Base-by-base conservation (phyloP, 306 rosid genomes). In the Comarum palustre region DNA sequence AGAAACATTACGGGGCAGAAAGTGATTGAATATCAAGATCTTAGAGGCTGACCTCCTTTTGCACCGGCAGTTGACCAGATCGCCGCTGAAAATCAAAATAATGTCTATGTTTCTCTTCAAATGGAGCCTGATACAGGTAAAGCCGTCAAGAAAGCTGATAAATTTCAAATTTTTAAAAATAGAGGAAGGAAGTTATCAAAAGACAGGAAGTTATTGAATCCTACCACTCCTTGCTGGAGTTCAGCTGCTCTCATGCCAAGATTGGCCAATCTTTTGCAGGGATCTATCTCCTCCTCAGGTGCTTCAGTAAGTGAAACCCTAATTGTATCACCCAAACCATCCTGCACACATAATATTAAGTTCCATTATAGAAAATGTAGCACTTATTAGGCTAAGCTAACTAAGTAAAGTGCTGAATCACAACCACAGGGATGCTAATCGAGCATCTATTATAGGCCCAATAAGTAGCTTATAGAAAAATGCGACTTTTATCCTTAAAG, bases 291-390 rank as follows among this genome's bases (percentile, higher is more conserved):
- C 90, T 88, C 95, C 87, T 91, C 97, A 1, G 99, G 96, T 57
- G 96, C 88, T 83, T 94, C 99, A 32, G 99, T 94, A 72, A 94
- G 97, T 57, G 99, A 94, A 84, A 94, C 99, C 82, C 99, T 83
- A 57, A 94, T 91, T 22, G 99, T 94, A 81, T 94, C 97, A 43
- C 99, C 99, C 85, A 94, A 82, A 68, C 99, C 99, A 82, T 94
- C 99, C 99, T 94, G 85, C 74, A 74, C 16, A 72, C 19, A 25
- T 66, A 65, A 79, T 45, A 20, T 52, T 13, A 32, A 38, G 36
- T 54, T 54, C 17, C 52, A 65, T 14, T 45, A 69, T 19, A 60
- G 58, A 27, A 79, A 8, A 43, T n/a, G 20, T 6, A 57, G 19
- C 39, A 52, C 27, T 22, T 24, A 4, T 15, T 8, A 15, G 43